Evolutionary conservation across 2,329 filamentous ascomycete genomes (phyloP).

Genomic region (Periconia sp.): DNA sequence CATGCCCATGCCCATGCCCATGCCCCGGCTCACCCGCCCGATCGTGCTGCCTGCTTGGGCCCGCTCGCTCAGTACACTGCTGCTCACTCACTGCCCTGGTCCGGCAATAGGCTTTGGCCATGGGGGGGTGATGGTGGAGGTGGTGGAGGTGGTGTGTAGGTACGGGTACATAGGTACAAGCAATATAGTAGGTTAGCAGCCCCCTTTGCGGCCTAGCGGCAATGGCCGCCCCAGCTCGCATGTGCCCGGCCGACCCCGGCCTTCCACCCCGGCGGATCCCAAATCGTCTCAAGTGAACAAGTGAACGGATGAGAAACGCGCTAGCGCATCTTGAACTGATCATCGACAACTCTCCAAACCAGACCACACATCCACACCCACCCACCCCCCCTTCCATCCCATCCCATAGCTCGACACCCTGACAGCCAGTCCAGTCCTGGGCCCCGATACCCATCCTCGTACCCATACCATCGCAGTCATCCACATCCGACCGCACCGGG

Average conservation of each 20-base stretch:
- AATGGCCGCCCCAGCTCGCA: background rate
- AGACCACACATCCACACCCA: background rate
- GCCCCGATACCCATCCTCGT: conserved; percentile 7
- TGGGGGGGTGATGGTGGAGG: no score
- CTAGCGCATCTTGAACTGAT: background rate
- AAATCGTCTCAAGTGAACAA: background rate
- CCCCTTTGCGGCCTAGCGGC: background rate
- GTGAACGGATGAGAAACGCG: background rate
- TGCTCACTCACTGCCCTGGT: background rate
- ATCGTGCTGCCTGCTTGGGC: background rate
- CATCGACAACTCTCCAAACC: background rate
- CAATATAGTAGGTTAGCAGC: no score
- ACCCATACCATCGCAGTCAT: background rate
- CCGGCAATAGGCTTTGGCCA: background rate
- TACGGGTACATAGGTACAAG: background rate
- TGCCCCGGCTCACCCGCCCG: background rate
- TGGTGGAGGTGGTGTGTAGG: background rate
- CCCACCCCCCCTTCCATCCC: background rate
- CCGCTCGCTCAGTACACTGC: background rate
- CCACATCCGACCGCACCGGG: no score
- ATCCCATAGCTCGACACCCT: background rate
- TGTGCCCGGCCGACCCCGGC: background rate
- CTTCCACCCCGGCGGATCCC: background rate
- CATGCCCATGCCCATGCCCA: no score
- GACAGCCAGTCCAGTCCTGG: no score